Percentiles rank a stretch among this genome's conserved stretches.
phyloP scores from a whole-genome alignment of 148 eudicot genomes.

The Rhododendron williamsianum region DNA sequence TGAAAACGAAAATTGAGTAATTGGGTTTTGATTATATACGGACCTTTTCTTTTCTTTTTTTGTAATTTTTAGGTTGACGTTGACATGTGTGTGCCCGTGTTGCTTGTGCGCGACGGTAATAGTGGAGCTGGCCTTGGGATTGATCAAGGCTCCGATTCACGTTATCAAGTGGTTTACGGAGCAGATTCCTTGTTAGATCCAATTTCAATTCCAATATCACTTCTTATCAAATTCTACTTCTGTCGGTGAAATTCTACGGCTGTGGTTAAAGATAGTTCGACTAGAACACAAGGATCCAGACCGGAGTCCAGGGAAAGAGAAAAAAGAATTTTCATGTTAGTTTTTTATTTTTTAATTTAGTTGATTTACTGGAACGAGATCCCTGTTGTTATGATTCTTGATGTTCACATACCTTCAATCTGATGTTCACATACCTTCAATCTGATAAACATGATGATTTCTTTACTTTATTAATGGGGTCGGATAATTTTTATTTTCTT shows the following conservation, averaged over 20 bases:
- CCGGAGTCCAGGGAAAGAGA: neutral
- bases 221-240: no score
- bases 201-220: no score
- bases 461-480: neutral
- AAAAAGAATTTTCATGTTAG: no score
- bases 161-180: slow-evolving; percentile 56
- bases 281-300: neutral
- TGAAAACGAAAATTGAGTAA: no score
- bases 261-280: no score
- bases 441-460: no score
- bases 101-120: slow-evolving; percentile 54
- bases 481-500: neutral
- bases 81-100: slow-evolving; percentile 63
- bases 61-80: neutral
- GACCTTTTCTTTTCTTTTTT: no score
- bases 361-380: neutral
- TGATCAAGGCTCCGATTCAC: slow-evolving; percentile 49
- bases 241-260: no score
- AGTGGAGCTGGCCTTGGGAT: slow-evolving; percentile 46
- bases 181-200: slow-evolving; percentile 47
- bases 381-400: neutral
- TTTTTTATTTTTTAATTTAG: neutral
- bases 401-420: no score
- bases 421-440: no score
- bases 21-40: no score